Conservation (phyloP, 768 basidiomycete genomes). For the Suillus brevipes region DNA sequence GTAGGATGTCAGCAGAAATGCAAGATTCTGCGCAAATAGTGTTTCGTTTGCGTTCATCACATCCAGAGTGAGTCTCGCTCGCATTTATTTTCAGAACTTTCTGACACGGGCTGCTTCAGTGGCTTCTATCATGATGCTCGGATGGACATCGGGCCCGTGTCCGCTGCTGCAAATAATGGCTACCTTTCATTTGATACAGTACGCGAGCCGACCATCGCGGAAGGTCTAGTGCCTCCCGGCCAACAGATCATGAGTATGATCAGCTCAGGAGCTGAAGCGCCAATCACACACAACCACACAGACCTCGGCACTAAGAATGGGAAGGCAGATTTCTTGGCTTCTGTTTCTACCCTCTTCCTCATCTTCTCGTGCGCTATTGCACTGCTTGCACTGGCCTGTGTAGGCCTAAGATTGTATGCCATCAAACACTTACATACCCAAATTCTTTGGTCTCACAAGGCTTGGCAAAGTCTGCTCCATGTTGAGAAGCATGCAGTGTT, state of each 20-base stretch:
- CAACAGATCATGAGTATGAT: background rate
- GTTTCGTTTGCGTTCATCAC: background rate
- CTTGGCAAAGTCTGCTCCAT: slow-evolving; percentile 25
- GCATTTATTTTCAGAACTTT: background rate
- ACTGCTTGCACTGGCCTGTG: slow-evolving; percentile 25
- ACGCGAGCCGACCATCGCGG: background rate
- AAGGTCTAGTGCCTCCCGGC: background rate
- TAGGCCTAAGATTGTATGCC: slow-evolving; percentile 23
- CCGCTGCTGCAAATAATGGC: background rate
- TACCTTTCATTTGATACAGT: background rate
- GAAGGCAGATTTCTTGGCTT: slow-evolving; percentile 1
- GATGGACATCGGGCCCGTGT: background rate
- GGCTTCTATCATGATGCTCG: background rate
- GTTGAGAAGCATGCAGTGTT: slow-evolving; percentile 13
- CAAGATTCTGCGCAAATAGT: background rate
- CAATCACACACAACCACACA: background rate
- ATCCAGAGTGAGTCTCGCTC: background rate
- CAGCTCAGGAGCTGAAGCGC: background rate
- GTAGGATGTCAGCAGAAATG: background rate
- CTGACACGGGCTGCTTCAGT: background rate
- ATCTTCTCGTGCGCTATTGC: slow-evolving; percentile 28
- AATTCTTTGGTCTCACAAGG: slow-evolving; percentile 21
- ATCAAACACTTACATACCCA: slow-evolving; percentile 19
- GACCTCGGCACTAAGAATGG: background rate
- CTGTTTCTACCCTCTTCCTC: slow-evolving; percentile 14